phyloP scores from a whole-genome alignment of 768 basidiomycete genomes.

The Agrocybe chaxingu region DNA sequence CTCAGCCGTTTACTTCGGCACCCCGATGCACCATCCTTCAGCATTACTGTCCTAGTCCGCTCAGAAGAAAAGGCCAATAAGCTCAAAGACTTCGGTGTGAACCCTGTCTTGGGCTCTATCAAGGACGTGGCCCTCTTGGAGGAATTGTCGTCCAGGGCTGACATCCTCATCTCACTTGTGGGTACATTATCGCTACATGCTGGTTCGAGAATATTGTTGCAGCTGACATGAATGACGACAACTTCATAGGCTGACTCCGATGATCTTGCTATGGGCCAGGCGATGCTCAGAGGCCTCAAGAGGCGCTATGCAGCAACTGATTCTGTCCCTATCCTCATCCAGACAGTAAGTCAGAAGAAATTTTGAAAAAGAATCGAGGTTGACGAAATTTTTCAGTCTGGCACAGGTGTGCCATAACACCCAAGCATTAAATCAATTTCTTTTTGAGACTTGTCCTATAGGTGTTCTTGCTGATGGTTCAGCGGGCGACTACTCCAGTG shows the following conservation, averaged over 20 bases:
- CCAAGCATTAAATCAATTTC: no score
- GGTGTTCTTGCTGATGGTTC: constrained; percentile 41
- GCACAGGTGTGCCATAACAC: constrained; percentile 16
- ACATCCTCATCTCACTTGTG: constrained; percentile 37
- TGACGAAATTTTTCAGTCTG: constrained; percentile 9
- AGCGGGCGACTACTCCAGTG: constrained; percentile 30
- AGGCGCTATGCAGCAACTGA: constrained; percentile 39
- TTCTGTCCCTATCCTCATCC: constrained; percentile 46
- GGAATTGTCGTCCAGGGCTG: constrained; percentile 34
- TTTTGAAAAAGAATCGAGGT: neutral
- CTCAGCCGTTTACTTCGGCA: constrained; percentile 37
- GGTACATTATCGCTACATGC: neutral
- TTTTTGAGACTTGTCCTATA: neutral
- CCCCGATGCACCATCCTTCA: constrained; percentile 27
- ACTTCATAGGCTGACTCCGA: constrained; percentile 41
- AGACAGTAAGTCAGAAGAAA: constrained; percentile 44
- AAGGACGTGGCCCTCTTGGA: constrained; percentile 29
- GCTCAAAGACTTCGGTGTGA: constrained; percentile 33
- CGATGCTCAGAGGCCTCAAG: constrained; percentile 52
- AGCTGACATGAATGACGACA: constrained; percentile 4
- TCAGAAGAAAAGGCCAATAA: constrained; percentile 40
- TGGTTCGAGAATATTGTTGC: neutral
- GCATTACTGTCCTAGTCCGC: constrained; percentile 44
- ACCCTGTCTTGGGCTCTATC: constrained; percentile 40
- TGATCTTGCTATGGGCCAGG: constrained; percentile 32